Evolutionary conservation across 495 filamentous ascomycete species (phyloP).

Genomic region (Penicillium antarcticum): DNA sequence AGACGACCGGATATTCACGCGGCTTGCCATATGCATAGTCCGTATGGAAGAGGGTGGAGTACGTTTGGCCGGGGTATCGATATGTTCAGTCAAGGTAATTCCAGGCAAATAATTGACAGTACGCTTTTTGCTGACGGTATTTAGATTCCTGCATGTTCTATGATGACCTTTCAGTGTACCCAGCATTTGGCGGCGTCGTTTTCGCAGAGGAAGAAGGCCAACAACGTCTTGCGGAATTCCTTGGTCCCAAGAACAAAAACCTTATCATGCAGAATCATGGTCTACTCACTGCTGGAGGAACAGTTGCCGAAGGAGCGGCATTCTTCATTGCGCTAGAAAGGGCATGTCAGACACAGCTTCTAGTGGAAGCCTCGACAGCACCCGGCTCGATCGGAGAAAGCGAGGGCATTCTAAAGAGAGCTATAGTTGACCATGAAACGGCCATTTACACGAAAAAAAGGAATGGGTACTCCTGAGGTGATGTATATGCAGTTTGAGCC

Average conservation of each 20-base stretch:
- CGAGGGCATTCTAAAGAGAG: conserved; percentile 37
- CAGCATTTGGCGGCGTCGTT: conserved; percentile 44
- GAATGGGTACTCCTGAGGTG: conserved; percentile 13
- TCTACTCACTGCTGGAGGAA: conserved; percentile 50
- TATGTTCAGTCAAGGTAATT: conserved; percentile 40
- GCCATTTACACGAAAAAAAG: conserved; percentile 38
- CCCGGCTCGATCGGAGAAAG: conserved; percentile 20
- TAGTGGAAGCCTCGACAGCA: conserved; percentile 50
- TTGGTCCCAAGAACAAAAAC: conserved; percentile 50
- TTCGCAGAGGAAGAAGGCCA: conserved; percentile 52
- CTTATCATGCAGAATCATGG: conserved; percentile 61
- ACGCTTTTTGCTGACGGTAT: background rate
- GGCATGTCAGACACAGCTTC: conserved; percentile 56
- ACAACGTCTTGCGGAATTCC: conserved; percentile 45
- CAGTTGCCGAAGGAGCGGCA: conserved; percentile 56
- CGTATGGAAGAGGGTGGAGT: conserved; percentile 28
- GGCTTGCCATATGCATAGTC: conserved; percentile 34
- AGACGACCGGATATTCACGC: conserved; percentile 35
- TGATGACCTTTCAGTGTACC: conserved; percentile 39
- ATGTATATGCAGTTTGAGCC: conserved; percentile 21
- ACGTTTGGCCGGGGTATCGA: conserved; percentile 31
- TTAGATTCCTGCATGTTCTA: conserved; percentile 50
- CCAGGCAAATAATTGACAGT: background rate
- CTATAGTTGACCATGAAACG: conserved; percentile 47
- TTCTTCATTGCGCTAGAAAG: conserved; percentile 60